Base-by-base conservation (phyloP, 2,329 filamentous ascomycete species). In the Hansfordia pulvinata region DNA sequence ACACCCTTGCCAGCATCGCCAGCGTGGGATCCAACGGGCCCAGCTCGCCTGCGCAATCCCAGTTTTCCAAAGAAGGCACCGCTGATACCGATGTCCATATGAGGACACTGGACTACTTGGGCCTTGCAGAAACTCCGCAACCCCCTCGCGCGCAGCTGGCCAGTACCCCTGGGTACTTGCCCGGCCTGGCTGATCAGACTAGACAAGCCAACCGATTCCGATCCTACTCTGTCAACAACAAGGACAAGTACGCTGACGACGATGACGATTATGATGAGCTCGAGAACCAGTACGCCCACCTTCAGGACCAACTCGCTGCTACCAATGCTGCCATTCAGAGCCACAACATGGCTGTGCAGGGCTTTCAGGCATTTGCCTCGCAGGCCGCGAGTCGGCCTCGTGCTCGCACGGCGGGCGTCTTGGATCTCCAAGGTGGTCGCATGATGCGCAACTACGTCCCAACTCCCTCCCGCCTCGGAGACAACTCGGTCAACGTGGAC, bases 221-320 rank as follows among this genome's bases (percentile, higher is more conserved):
- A 24, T 98, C 90, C 2, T 96, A 94, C 52, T 98, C 90, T 1
- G 90, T 98, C 37, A 98, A 98, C 53, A 92, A 93, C 30, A 94
- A 93, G 54, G 88, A 96, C 50, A 92, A 90, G 51, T 96, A 96
- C 43, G 86, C 81, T 3, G 84, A 92, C 41, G 78, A 84, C 24
- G 86, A 92, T 27, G 78, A 85, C 15, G 79, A 85, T 33, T 76
- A 82, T 10, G 83, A 80, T 33, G 75, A 67, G 19, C 54, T 69
- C 23, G 67, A 74, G 32, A 62, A 46, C 33, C 62, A 71, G 27
- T 72, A 72, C 30, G 71, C 69, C 15, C 58, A 64, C 26, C 53
- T 76, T 19, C 69, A 76, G 36, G 67, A 72, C 39, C 68, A 76
- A 42, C 53, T 76, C 19, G 71, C 69, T 13, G 69, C 68, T 11